These are phyloP conservation scores for Aspergillus ruber DNA, from an alignment of 2,329 filamentous ascomycete species.

Conservation along the genomic window DNA sequence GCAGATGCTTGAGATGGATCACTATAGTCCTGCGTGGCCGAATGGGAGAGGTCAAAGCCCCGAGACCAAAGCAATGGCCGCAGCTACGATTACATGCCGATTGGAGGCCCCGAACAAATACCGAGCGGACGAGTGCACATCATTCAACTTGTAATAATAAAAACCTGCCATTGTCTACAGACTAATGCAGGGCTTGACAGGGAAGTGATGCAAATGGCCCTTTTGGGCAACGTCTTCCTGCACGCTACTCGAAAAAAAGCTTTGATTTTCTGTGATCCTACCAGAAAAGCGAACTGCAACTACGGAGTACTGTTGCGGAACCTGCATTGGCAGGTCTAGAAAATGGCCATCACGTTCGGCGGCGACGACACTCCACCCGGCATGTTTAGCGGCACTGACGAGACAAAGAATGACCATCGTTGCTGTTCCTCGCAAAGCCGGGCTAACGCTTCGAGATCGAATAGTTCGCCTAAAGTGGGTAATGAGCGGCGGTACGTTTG, in stretches of 20 bases:
- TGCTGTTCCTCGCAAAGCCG: constrained; percentile 29
- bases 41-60: not conserved
- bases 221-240: not conserved
- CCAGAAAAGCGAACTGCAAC: not conserved
- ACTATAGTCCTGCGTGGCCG: not conserved
- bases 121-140: not conserved
- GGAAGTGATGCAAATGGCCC: not conserved
- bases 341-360: constrained; percentile 41
- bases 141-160: not conserved
- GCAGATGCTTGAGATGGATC: too few relatives aligned
- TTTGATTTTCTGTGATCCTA: too few relatives aligned
- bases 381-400: constrained; percentile 45
- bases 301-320: not conserved
- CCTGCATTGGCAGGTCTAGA: constrained; percentile 19
- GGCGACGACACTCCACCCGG: constrained; percentile 43
- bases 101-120: not conserved
- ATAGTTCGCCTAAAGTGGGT: constrained; percentile 34
- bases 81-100: not conserved
- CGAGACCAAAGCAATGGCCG: not conserved
- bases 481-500: not conserved
- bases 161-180: not conserved
- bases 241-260: too few relatives aligned
- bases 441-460: constrained; percentile 41
- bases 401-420: constrained; percentile 47
- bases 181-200: not conserved